Conservation (phyloP, 768 basidiomycete species). For the Rhodotorula graminis region DNA sequence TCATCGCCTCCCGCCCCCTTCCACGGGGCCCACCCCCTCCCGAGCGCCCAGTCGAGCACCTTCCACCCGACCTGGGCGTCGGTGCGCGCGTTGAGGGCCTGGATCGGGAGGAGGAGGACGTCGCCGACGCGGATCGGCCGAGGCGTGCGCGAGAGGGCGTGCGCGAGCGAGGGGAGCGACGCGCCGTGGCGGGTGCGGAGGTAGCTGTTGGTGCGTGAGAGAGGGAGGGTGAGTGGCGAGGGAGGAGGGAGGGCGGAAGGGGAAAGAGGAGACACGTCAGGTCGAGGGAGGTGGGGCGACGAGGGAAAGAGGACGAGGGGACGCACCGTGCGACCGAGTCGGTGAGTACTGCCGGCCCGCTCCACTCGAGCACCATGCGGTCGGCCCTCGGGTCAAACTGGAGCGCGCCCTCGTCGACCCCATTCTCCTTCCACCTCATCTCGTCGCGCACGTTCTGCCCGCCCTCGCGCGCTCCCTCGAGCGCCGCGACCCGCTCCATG, state of each 20-base stretch:
- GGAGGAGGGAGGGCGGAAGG: too few relatives aligned
- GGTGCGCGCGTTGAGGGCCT: neutral
- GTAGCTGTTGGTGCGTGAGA: neutral
- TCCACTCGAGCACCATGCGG: neutral
- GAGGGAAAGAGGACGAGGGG: neutral
- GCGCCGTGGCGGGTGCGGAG: neutral
- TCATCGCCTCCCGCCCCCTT: too few relatives aligned
- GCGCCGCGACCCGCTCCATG: neutral
- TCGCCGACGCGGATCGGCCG: neutral
- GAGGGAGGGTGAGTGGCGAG: too few relatives aligned
- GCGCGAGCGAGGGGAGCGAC: neutral
- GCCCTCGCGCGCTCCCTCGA: neutral
- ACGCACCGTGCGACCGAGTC: neutral
- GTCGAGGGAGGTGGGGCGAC: neutral
- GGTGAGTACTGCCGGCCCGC: neutral
- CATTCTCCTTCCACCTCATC: too few relatives aligned
- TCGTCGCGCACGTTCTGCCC: too few relatives aligned
- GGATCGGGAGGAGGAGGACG: neutral
- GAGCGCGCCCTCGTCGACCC: neutral
- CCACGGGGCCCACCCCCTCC: neutral
- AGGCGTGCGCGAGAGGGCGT: neutral
- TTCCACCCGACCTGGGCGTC: too few relatives aligned
- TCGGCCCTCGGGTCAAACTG: neutral
- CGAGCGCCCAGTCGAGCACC: constrained; percentile 1
- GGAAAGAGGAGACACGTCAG: too few relatives aligned